Base-by-base conservation (phyloP, 371 early-diverging fungal species). In the Synchytrium microbalum region DNA sequence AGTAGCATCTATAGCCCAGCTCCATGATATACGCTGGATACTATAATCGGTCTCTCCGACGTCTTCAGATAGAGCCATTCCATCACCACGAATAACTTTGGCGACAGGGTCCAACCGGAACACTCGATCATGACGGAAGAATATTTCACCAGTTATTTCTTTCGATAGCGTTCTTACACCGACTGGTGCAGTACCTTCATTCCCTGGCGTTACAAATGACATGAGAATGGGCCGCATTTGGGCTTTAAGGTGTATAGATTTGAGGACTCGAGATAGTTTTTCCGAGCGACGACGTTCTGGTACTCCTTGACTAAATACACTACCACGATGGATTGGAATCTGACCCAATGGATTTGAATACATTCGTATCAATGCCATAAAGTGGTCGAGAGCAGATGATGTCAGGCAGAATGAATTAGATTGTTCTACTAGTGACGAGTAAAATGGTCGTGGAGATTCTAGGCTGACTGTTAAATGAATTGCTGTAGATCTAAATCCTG, bases 401-500 rank as follows among this genome's bases (percentile, higher is more conserved):
- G 67, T 72, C 24, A 82, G 66, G 59, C 64, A 67, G n/a, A 78
- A 55, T 19, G 55, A 64, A 66, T 77, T 81, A 38, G 59, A 59
- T n/a, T 75, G 77, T 24, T 64, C 61, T 13, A 66, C 31, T 0
- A 74, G 59, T 2, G 69, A 63, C 24, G 72, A 67, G 54, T 68
- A 77, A 55, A 64, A 69, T 1, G 72, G 67, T 16, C 67, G 60
- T 8, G 82, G 80, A 0, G 80, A 82, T 13, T 67, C 64, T 30
- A 82, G 71, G 10, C 82, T 80, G 33, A 88, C 68, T 1, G 79
- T 78, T 0, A 88, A 59, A 69, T 87, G 82, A 16, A 88, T 79
- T 63, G 72, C 76, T 24, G 77, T 69, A 1, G 87, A 84, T 23
- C 88, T 75, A 63, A 87, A 90, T 1, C 88, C 88, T n/a, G 62